Percentiles rank a stretch among this genome's conserved stretches.
Conservation (phyloP, 2,329 filamentous ascomycete genomes). For the Pyrenochaeta sp. region DNA sequence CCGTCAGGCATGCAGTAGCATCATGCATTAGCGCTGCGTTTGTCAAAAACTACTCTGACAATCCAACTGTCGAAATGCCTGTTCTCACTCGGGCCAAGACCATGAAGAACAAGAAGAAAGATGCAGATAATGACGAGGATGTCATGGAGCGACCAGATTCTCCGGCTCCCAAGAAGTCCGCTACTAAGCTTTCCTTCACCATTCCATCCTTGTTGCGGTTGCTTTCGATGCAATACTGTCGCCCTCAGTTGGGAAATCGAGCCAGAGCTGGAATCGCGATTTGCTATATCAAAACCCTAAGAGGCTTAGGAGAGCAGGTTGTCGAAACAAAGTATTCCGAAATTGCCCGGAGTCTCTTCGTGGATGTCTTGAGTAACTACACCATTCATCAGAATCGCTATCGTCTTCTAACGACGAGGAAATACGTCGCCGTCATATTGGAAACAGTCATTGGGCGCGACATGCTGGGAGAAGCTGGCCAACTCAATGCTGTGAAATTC, state of each 20-base stretch:
- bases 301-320: constrained; percentile 79
- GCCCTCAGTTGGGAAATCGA: constrained; percentile 78
- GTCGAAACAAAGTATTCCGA: constrained; percentile 82
- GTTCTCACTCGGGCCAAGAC: constrained; percentile 61
- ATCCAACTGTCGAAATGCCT: constrained; percentile 49
- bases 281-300: constrained; percentile 84
- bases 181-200: constrained; percentile 74
- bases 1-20: constrained; percentile 84
- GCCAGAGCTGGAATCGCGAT: constrained; percentile 83
- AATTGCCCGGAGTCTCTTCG: constrained; percentile 81
- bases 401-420: constrained; percentile 81
- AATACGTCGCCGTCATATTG: constrained; percentile 82
- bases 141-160: constrained; percentile 72
- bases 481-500: constrained; percentile 79
- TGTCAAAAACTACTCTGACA: constrained; percentile 78
- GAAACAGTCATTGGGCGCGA: constrained; percentile 82
- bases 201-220: constrained; percentile 80
- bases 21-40: constrained; percentile 84
- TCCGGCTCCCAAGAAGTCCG: constrained; percentile 75
- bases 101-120: constrained; percentile 75
- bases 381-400: constrained; percentile 86
- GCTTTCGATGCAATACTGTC: constrained; percentile 81
- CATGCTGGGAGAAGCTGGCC: constrained; percentile 88
- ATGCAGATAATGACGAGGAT: constrained; percentile 76
- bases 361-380: constrained; percentile 78